A percentile compares a stretch with the other conserved stretches of the same genome.
These are phyloP conservation scores for Penicillium angulare DNA, from an alignment of 495 filamentous ascomycete species.

Conservation along the genomic window DNA sequence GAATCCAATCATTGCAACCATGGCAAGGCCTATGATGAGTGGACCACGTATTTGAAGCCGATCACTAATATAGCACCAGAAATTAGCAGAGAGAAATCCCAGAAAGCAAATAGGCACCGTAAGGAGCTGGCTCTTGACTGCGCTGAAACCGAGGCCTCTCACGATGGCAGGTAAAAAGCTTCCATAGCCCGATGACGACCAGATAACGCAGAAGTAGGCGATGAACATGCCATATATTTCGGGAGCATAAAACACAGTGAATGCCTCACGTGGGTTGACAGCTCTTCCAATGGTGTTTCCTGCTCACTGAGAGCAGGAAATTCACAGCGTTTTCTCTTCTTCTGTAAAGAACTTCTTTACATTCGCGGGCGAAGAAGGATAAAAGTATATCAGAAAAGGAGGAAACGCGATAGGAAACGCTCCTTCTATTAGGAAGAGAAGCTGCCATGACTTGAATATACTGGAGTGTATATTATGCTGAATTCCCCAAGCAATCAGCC, in stretches of 20 bases:
- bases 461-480: not conserved
- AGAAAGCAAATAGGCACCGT: not conserved
- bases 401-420: not conserved
- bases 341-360: not conserved
- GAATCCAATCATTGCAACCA: not conserved
- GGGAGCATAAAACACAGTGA: not conserved
- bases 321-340: not conserved
- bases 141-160: not conserved
- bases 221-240: not conserved
- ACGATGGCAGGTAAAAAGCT: not conserved
- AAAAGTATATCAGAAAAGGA: not conserved
- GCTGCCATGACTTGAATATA: not conserved
- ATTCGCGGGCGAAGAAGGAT: not conserved
- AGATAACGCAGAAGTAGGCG: not conserved
- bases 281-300: not conserved
- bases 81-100: not conserved
- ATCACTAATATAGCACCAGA: not conserved
- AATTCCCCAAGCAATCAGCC: not conserved
- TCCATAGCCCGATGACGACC: not conserved
- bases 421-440: not conserved
- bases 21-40: not conserved
- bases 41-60: not conserved
- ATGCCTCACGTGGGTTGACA: not conserved
- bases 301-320: not conserved
- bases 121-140: not conserved